phyloP scores from a whole-genome alignment of 1,284 basidiomycete species.

The Xerocomus amazonicus region DNA sequence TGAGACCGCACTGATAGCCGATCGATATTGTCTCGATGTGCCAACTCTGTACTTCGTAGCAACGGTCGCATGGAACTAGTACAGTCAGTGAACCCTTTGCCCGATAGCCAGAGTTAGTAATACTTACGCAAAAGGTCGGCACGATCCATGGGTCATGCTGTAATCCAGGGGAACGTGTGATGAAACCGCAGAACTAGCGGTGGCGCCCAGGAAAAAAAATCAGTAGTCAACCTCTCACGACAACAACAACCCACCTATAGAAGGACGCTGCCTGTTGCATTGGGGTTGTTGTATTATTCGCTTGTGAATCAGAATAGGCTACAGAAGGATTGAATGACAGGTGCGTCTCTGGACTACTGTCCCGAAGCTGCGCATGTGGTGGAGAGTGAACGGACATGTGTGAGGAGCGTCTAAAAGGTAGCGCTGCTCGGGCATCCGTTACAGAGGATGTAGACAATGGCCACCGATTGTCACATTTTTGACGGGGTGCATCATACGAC shows the following conservation, averaged over 20 bases:
- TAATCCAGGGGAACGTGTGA: slow-evolving; percentile 33
- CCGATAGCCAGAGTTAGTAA: not conserved
- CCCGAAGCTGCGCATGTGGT: not conserved
- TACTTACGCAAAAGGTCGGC: slow-evolving; percentile 21
- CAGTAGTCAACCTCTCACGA: not conserved
- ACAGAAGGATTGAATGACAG: slow-evolving; percentile 41
- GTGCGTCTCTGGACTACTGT: slow-evolving; percentile 4
- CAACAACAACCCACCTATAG: slow-evolving; percentile 47
- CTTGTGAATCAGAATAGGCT: slow-evolving; percentile 39
- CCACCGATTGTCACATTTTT: slow-evolving; percentile 5
- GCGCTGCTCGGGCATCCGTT: not conserved
- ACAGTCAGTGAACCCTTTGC: slow-evolving; percentile 3
- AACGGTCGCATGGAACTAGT: slow-evolving; percentile 15
- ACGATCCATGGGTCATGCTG: slow-evolving; percentile 5
- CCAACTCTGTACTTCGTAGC: slow-evolving; percentile 2
- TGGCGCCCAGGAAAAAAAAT: slow-evolving; percentile 1
- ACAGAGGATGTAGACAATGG: slow-evolving; percentile 3
- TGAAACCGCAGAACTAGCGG: slow-evolving; percentile 46
- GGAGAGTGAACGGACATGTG: slow-evolving; percentile 2
- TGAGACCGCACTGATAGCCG: slow-evolving; percentile 1
- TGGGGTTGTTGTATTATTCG: not conserved
- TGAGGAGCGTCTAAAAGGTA: slow-evolving; percentile 9
- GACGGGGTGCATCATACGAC: slow-evolving; percentile 2
- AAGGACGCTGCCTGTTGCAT: slow-evolving; percentile 35
- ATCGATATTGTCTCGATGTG: slow-evolving; percentile 4